These are phyloP conservation scores for Dipteronia sinensis DNA, from an alignment of 345 rosid genomes.

Conservation along the genomic window DNA sequence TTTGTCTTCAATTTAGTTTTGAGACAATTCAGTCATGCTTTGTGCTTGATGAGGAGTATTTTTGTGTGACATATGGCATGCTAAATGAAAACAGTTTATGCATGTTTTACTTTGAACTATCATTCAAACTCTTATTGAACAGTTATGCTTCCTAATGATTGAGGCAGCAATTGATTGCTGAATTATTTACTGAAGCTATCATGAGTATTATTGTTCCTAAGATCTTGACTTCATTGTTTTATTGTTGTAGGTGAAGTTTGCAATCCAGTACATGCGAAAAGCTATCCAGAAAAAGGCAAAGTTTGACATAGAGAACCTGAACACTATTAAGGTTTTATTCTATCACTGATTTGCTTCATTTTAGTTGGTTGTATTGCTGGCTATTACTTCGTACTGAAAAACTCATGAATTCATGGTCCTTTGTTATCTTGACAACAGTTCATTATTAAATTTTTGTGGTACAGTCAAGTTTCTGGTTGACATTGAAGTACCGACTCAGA, in stretches of 20 bases:
- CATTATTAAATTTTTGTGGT: neutral
- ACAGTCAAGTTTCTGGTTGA: neutral
- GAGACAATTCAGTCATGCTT: neutral
- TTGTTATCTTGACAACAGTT: neutral
- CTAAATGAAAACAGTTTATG: neutral
- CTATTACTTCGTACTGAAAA: neutral
- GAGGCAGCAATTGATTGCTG: neutral
- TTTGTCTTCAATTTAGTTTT: neutral
- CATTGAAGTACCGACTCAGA: neutral
- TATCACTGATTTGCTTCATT: slow-evolving; percentile 6
- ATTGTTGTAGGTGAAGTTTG: slow-evolving; percentile 77
- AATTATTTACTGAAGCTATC: neutral
- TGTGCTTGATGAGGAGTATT: neutral
- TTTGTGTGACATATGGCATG: neutral
- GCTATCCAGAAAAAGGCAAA: slow-evolving; percentile 82
- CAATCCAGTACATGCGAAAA: slow-evolving; percentile 81
- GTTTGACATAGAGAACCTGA: slow-evolving; percentile 77
- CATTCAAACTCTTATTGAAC: neutral
- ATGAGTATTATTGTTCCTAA: neutral
- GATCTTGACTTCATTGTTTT: slow-evolving; percentile 8
- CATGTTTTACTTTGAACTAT: neutral
- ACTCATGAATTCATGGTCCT: neutral
- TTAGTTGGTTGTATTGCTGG: neutral
- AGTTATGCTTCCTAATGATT: neutral
- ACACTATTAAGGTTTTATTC: slow-evolving; percentile 71